Evolutionary conservation across 2,329 filamentous ascomycete species (phyloP).

Genomic region (Clathrospora elynae): DNA sequence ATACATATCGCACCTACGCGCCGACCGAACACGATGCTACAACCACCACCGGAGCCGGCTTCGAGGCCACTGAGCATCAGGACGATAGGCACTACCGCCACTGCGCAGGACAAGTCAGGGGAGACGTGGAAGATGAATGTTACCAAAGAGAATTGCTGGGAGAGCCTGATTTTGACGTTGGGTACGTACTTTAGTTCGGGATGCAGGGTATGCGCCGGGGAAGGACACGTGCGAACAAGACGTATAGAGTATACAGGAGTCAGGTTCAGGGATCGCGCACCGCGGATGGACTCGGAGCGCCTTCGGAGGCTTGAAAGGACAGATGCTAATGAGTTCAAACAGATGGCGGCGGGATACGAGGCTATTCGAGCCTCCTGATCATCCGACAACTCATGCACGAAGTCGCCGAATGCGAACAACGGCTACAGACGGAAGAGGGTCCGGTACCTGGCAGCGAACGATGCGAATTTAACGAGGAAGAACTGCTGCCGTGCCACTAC

Average conservation of each 20-base stretch:
- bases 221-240: not conserved
- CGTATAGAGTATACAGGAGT: not conserved
- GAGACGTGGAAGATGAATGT: constrained; percentile 51
- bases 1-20: constrained; percentile 23
- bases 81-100: constrained; percentile 43
- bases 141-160: constrained; percentile 52
- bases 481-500: constrained; percentile 57
- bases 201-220: not conserved
- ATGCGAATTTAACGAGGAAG: constrained; percentile 47
- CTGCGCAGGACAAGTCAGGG: constrained; percentile 50
- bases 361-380: constrained; percentile 58
- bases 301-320: too few relatives aligned
- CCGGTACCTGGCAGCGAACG: constrained; percentile 35
- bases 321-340: constrained; percentile 20
- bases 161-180: constrained; percentile 55
- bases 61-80: constrained; percentile 43
- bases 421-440: constrained; percentile 52
- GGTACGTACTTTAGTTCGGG: constrained; percentile 33
- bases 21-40: constrained; percentile 31
- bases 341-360: constrained; percentile 59
- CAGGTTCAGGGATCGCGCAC: too few relatives aligned
- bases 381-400: constrained; percentile 57
- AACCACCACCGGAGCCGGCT: constrained; percentile 34
- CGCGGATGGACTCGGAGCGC: not conserved
- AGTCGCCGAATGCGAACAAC: constrained; percentile 52